These are phyloP conservation scores for Zasmidium angulare DNA, from an alignment of 2,329 filamentous ascomycete genomes.

Conservation along the genomic window DNA sequence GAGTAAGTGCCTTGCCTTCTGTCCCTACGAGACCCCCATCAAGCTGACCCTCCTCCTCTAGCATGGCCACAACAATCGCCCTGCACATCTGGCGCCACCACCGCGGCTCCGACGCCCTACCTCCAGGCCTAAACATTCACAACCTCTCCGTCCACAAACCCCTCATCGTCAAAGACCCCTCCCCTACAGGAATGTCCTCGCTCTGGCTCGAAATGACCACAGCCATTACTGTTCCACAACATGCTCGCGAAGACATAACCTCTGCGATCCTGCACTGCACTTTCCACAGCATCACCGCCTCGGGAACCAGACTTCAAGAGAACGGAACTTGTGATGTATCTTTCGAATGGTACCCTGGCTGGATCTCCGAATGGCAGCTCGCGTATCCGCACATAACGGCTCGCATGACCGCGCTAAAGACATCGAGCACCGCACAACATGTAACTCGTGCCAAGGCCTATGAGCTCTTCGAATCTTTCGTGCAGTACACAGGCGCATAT, in stretches of 20 bases:
- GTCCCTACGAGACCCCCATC: too few species aligned
- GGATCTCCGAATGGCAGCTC: constrained; percentile 25
- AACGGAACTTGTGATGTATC: constrained; percentile 27
- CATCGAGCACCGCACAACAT: background rate
- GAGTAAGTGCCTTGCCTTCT: too few species aligned
- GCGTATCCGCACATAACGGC: constrained; percentile 15
- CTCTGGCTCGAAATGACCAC: constrained; percentile 30
- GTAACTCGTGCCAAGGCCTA: constrained; percentile 24
- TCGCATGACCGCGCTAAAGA: constrained; percentile 20
- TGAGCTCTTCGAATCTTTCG: constrained; percentile 28
- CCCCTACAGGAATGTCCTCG: constrained; percentile 15
- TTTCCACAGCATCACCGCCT: constrained; percentile 26
- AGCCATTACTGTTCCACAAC: constrained; percentile 1
- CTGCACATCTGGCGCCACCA: constrained; percentile 24
- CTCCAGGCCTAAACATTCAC: constrained; percentile 26
- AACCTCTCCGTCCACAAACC: constrained; percentile 30
- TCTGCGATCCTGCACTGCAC: constrained; percentile 16
- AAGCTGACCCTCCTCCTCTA: too few species aligned
- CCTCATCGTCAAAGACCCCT: constrained; percentile 24
- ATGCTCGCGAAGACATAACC: constrained; percentile 6
- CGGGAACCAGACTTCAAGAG: constrained; percentile 25
- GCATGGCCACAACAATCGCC: constrained; percentile 33
- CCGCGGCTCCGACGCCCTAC: constrained; percentile 9
- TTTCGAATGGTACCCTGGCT: constrained; percentile 20
- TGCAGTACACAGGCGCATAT: constrained; percentile 28